These are phyloP conservation scores for Parasitella parasitica DNA, from an alignment of 371 early-diverging fungal species.

Conservation along the genomic window DNA sequence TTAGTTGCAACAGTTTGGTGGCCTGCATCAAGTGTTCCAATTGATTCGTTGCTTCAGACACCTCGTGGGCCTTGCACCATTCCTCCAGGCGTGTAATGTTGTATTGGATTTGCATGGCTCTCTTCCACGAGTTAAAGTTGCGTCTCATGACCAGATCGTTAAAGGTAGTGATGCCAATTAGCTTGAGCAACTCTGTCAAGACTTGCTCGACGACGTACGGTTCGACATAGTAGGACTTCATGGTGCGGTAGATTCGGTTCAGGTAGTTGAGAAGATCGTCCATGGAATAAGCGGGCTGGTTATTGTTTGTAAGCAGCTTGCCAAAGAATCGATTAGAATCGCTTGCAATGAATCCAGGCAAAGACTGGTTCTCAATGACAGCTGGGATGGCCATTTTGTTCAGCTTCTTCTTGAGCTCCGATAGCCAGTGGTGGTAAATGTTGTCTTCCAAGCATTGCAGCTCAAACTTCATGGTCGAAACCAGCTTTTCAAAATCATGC, in stretches of 20 bases:
- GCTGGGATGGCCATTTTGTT: conserved; percentile 93
- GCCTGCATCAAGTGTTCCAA: conserved; percentile 93
- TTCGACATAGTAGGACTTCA: conserved; percentile 95
- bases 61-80: conserved; percentile 94
- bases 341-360: conserved; percentile 88
- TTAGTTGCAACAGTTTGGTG: conserved; percentile 92
- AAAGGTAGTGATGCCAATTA: conserved; percentile 91
- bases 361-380: conserved; percentile 88
- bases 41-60: conserved; percentile 86
- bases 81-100: conserved; percentile 94
- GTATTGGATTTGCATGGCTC: conserved; percentile 96
- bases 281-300: conserved; percentile 80
- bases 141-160: conserved; percentile 93
- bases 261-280: conserved; percentile 91
- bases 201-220: conserved; percentile 78
- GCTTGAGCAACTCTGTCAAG: conserved; percentile 84
- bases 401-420: conserved; percentile 90
- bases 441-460: conserved; percentile 68
- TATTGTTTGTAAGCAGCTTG: conserved; percentile 70
- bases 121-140: conserved; percentile 87
- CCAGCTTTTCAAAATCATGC: conserved; percentile 64
- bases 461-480: conserved; percentile 66
- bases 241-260: conserved; percentile 86
- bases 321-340: conserved; percentile 86
- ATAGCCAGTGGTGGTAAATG: conserved; percentile 83